Evolutionary conservation across 768 basidiomycete genomes (phyloP).

Genomic region (Lactifluus volemus): DNA sequence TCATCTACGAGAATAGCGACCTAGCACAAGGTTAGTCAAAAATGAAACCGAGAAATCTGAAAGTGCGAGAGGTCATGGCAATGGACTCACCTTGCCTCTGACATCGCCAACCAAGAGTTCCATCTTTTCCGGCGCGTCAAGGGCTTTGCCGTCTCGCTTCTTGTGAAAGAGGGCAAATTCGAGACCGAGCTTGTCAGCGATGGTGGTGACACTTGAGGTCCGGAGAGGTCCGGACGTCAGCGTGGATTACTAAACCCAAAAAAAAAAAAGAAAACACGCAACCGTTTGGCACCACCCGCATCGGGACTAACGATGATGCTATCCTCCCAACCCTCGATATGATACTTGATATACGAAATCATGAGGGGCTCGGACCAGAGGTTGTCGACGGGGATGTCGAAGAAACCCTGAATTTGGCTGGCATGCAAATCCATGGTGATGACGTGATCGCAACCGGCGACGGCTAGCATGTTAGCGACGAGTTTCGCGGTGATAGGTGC

Average conservation of each 20-base stretch:
- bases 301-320: constrained; percentile 94
- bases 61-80: neutral
- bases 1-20: constrained; percentile 95
- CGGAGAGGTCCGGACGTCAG: neutral
- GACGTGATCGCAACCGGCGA: constrained; percentile 96
- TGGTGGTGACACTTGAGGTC: constrained; percentile 66
- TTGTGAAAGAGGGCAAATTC: constrained; percentile 96
- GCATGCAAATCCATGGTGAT: constrained; percentile 99
- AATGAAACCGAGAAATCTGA: neutral
- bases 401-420: constrained; percentile 97
- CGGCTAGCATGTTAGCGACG: constrained; percentile 94
- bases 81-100: constrained; percentile 63
- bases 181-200: constrained; percentile 90
- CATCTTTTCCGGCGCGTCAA: constrained; percentile 69
- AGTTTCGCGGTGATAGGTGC: constrained; percentile 98
- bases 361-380: constrained; percentile 94
- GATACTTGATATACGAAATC: constrained; percentile 84
- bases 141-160: constrained; percentile 64
- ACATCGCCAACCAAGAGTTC: constrained; percentile 95
- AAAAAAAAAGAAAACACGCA: constrained; percentile 24
- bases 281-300: constrained; percentile 98
- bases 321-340: constrained; percentile 79
- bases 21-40: constrained; percentile 29
- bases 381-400: constrained; percentile 98
- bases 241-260: neutral